A percentile compares a stretch with the other conserved stretches of the same genome.
Conservation (phyloP, 106 monocot genomes). For the Hemerocallis citrina region DNA sequence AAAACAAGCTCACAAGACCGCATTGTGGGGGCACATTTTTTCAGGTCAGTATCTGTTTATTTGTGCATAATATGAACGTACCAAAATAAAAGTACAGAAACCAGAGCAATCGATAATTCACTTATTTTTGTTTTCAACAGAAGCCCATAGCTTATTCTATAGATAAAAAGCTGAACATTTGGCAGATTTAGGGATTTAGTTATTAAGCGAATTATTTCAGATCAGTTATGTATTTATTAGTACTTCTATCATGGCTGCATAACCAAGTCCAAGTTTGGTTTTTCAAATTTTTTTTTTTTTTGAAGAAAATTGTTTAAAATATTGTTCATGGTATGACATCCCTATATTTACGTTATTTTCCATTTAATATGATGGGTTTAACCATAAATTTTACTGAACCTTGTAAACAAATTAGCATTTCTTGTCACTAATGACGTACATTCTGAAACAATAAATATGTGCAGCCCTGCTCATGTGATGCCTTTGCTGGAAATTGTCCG, state of each 20-base stretch:
- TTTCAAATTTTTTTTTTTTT: too few relatives aligned
- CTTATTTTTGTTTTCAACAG: not conserved
- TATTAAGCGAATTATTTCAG: not conserved
- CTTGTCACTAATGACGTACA: too few relatives aligned
- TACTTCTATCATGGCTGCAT: not conserved
- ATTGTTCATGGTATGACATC: too few relatives aligned
- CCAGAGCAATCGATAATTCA: not conserved
- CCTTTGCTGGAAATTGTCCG: constrained; percentile 93
- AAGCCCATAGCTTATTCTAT: not conserved
- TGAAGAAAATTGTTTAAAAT: too few relatives aligned
- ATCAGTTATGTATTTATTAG: not conserved
- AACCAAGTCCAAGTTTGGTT: too few relatives aligned
- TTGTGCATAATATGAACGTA: not conserved
- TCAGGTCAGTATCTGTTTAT: constrained; percentile 47
- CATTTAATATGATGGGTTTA: not conserved
- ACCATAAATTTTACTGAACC: not conserved
- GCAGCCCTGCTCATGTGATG: constrained; percentile 95
- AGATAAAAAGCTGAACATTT: not conserved
- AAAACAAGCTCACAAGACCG: constrained; percentile 83
- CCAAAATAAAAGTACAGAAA: not conserved
- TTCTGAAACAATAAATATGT: not conserved
- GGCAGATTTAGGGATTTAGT: not conserved
- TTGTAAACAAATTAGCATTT: not conserved
- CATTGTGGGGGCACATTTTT: constrained; percentile 90
- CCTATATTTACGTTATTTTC: too few relatives aligned